Evolutionary conservation across 2,329 filamentous ascomycete species (phyloP), one percentile per base, ranked within the genome.

Genomic region (Colletotrichum neosansevieriae): DNA sequence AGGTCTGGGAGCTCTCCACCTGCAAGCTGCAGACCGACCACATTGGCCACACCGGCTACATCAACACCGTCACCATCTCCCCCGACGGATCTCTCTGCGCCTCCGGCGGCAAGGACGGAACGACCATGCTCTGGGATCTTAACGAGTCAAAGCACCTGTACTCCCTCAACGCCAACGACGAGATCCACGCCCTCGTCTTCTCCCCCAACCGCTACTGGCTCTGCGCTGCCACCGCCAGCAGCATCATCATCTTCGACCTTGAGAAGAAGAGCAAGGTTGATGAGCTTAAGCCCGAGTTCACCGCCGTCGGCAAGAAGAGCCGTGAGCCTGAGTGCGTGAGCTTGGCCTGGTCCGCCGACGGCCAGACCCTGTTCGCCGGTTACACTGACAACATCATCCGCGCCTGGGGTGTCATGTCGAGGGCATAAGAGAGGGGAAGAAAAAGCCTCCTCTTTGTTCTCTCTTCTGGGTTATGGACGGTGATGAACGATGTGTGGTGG

Each of bases 261-360:
- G 96, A 99, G 94, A 99, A 99, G 94, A 99, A 99, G 94, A 97
- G 92, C 92, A 98, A 98, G 92, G 95, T 98, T 81, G 95, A 98
- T 79, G 96, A 98, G 91, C 91, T 99, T 84, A 98, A 97, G 92
- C 95, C 95, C 76, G 96, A 99, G 84, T 97, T 96, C 88, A 88
- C 94, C 81, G 89, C 94, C 82, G 92, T 94, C 82, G 93, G 94
- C 88, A 97, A 97, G 94, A 98, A 98, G 94, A 94, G 92, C 91
- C 91, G 94, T 82, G 95, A 98, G 86, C 96, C 96, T 78, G 95
- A 98, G 91, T 98, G 95, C 85, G 91, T 99, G 80, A 94, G 90
- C 82, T 89, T 99, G 86, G 95, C 95, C 82, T 99, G 96, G 96
- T 94, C 90, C 82, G 95, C 94, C 81, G 96, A 99, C 80, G 96